A percentile compares a stretch with the other conserved stretches of the same genome.
phyloP scores from a whole-genome alignment of 768 basidiomycete genomes.

The Trametes cinnabarina region DNA sequence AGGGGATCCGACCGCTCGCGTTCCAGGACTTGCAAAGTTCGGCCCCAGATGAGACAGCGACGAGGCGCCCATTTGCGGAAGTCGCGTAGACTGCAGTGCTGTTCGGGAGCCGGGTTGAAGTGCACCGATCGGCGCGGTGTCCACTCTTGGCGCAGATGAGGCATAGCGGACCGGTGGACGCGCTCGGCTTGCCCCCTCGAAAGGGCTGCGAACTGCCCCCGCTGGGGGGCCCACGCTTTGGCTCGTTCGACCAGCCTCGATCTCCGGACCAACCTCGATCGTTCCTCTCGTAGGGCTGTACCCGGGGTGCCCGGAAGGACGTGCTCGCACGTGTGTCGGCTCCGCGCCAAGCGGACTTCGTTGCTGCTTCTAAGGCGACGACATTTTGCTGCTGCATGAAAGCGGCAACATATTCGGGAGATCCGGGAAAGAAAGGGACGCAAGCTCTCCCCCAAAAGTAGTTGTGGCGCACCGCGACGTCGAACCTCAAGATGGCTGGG shows the following conservation, averaged over 20 bases:
- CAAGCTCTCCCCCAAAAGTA: neutral
- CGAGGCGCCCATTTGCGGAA: too few species aligned
- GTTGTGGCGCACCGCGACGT: neutral
- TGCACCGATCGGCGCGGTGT: conserved; percentile 1
- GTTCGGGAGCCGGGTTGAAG: neutral
- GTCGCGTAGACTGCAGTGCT: neutral
- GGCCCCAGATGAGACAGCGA: neutral
- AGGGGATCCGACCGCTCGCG: neutral
- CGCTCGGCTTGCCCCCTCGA: neutral
- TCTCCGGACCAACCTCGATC: too few species aligned
- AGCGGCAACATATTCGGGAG: neutral
- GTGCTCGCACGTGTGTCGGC: too few species aligned
- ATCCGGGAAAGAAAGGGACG: neutral
- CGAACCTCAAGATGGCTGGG: neutral
- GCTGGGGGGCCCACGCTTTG: too few species aligned
- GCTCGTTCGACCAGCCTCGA: neutral
- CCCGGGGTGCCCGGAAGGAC: neutral
- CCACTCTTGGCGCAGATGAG: conserved; percentile 11
- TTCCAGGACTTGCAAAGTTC: conserved; percentile 10
- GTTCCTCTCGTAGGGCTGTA: neutral
- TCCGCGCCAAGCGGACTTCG: too few species aligned
- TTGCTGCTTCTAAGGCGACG: neutral
- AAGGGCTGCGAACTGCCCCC: neutral
- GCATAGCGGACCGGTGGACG: conserved; percentile 1
- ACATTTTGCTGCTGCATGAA: neutral